These are phyloP conservation scores for Prosopis cineraria DNA, from an alignment of 306 rosid genomes.

Conservation along the genomic window DNA sequence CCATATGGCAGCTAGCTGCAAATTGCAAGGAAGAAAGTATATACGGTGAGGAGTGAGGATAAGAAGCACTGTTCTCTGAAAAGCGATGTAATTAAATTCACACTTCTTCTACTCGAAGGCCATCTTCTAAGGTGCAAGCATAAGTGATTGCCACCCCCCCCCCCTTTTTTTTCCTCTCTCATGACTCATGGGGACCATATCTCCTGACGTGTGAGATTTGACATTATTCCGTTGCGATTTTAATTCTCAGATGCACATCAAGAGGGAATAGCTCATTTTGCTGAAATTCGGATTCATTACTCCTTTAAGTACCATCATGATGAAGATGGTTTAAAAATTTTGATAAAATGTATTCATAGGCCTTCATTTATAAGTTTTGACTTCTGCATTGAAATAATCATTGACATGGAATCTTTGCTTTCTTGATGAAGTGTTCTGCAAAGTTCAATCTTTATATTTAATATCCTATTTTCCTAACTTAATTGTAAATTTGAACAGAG, in stretches of 20 bases:
- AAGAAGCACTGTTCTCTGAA: conserved; percentile 28
- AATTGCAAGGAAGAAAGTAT: conserved; percentile 30
- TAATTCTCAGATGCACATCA: not conserved
- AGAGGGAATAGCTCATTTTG: not conserved
- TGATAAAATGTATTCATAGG: not conserved
- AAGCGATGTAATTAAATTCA: conserved; percentile 31
- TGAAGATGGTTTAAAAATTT: not conserved
- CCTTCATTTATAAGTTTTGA: not conserved
- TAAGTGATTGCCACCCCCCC: too few species aligned
- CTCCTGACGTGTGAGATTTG: not conserved
- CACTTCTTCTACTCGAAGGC: conserved; percentile 33
- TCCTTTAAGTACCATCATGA: not conserved
- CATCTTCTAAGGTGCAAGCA: conserved; percentile 21
- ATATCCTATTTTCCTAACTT: not conserved
- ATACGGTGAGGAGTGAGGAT: conserved; percentile 29
- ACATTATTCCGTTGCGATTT: not conserved
- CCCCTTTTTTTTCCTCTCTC: too few species aligned
- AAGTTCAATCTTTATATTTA: not conserved
- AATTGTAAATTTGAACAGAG: not conserved
- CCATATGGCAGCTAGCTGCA: conserved; percentile 31
- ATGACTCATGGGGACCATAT: conserved; percentile 8
- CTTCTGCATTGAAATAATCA: not conserved
- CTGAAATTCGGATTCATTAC: not conserved
- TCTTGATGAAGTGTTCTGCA: not conserved
- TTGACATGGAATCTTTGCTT: not conserved